These are phyloP conservation scores for Hirsutella thompsonii DNA, from an alignment of 2,329 filamentous ascomycete species.

Conservation along the genomic window DNA sequence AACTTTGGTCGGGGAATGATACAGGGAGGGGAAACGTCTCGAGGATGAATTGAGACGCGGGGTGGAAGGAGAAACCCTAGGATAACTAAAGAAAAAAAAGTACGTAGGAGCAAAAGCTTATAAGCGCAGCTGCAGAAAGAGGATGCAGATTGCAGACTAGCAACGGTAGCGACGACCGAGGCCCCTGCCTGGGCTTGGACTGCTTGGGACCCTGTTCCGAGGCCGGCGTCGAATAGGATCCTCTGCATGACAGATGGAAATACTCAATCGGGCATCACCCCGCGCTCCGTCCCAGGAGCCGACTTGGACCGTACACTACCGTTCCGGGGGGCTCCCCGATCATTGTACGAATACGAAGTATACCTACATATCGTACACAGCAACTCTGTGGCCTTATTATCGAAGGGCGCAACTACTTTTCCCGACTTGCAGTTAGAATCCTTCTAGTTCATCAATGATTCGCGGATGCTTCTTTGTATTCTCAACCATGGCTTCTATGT, in stretches of 20 bases:
- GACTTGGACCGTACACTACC: no score
- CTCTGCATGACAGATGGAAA: constrained; percentile 4
- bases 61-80: background rate
- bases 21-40: background rate
- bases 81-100: constrained; percentile 4
- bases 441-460: no score
- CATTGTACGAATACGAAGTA: no score
- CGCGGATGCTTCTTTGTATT: no score
- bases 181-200: no score
- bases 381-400: no score
- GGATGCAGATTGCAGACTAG: background rate
- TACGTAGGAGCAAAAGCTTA: constrained; percentile 1
- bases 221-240: constrained; percentile 1
- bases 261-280: constrained; percentile 7
- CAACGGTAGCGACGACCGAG: no score
- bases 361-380: no score
- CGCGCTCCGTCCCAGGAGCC: constrained; percentile 6
- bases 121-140: constrained; percentile 3
- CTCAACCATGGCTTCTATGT: no score
- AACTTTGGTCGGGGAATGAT: constrained; percentile 1
- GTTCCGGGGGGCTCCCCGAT: no score
- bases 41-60: background rate
- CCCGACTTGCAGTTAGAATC: no score
- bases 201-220: background rate
- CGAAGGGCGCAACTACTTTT: no score